Percentiles rank a stretch among this genome's conserved stretches.
phyloP scores from a whole-genome alignment of 2,329 filamentous ascomycete genomes.

The Magnaporthiopsis rhizophila region DNA sequence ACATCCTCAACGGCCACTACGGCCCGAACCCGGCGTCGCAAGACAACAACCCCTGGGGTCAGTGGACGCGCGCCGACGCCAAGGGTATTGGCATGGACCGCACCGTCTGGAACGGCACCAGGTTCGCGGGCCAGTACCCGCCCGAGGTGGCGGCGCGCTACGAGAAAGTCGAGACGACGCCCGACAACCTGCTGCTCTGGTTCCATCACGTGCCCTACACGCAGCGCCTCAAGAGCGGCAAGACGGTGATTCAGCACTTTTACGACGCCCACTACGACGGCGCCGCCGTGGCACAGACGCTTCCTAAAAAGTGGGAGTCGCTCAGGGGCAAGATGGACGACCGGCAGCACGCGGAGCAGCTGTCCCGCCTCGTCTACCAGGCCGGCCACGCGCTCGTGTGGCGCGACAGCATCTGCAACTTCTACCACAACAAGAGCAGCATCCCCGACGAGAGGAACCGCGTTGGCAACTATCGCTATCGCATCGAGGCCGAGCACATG shows the following conservation, averaged over 20 bases:
- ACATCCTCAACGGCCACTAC: conserved; percentile 60
- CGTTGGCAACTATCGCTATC: conserved; percentile 53
- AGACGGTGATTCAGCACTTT: conserved; percentile 53
- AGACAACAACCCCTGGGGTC: conserved; percentile 61
- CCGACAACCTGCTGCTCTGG: conserved; percentile 62
- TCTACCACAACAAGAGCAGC: conserved; percentile 52
- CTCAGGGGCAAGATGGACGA: conserved; percentile 49
- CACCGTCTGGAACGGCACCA: conserved; percentile 59
- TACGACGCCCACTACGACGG: conserved; percentile 47
- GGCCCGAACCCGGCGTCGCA: conserved; percentile 60
- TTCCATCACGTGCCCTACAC: conserved; percentile 68
- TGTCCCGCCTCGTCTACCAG: conserved; percentile 55
- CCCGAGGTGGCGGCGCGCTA: conserved; percentile 47
- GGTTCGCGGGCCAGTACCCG: conserved; percentile 59
- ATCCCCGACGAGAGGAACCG: conserved; percentile 49
- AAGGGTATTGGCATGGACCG: conserved; percentile 62
- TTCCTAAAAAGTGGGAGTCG: conserved; percentile 44
- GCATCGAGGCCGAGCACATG: conserved; percentile 65
- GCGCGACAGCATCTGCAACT: conserved; percentile 59
- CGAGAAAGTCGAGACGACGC: conserved; percentile 54
- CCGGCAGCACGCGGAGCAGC: conserved; percentile 50
- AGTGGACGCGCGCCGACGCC: conserved; percentile 61
- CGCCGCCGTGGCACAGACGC: conserved; percentile 51
- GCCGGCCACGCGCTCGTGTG: conserved; percentile 64
- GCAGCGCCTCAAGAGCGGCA: conserved; percentile 50